Evolutionary conservation across 169 alveolate species (phyloP).

Genomic region (Ichthyophthirius multifiliis): DNA sequence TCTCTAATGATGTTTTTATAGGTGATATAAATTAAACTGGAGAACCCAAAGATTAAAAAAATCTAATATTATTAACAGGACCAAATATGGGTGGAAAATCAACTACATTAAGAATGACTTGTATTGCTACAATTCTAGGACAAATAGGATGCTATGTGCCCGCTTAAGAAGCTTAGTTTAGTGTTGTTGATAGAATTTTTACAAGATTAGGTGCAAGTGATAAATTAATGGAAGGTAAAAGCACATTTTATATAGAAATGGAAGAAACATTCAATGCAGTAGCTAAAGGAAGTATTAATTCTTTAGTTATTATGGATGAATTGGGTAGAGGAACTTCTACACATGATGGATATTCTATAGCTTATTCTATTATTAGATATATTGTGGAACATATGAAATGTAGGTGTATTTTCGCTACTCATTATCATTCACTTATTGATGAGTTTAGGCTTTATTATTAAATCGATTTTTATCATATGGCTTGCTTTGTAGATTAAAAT

Average conservation of each 20-base stretch:
- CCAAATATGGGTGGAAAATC: slow-evolving; percentile 99
- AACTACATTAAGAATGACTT: slow-evolving; percentile 95
- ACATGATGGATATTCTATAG: slow-evolving; percentile 98
- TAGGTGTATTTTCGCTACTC: slow-evolving; percentile 96
- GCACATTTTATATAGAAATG: slow-evolving; percentile 97
- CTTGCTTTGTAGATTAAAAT: slow-evolving; percentile 73
- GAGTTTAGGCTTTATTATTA: slow-evolving; percentile 54
- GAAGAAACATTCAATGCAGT: slow-evolving; percentile 93
- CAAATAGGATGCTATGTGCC: slow-evolving; percentile 99
- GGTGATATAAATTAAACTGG: not conserved
- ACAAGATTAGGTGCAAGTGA: slow-evolving; percentile 99
- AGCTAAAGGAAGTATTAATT: slow-evolving; percentile 82
- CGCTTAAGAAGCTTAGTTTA: slow-evolving; percentile 82
- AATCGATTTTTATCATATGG: slow-evolving; percentile 86
- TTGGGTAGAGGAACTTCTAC: slow-evolving; percentile 99
- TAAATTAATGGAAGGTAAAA: slow-evolving; percentile 95
- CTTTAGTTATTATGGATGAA: slow-evolving; percentile 97
- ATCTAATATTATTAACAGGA: slow-evolving; percentile 94
- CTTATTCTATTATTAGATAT: slow-evolving; percentile 91
- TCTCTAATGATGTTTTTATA: slow-evolving; percentile 75
- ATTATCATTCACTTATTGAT: slow-evolving; percentile 89
- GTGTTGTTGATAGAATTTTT: slow-evolving; percentile 96
- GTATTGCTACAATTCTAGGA: slow-evolving; percentile 95
- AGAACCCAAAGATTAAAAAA: slow-evolving; percentile 34
- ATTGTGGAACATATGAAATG: slow-evolving; percentile 81